Conservation (phyloP, 2,329 filamentous ascomycete genomes). For the Raffaelea albimanens region DNA sequence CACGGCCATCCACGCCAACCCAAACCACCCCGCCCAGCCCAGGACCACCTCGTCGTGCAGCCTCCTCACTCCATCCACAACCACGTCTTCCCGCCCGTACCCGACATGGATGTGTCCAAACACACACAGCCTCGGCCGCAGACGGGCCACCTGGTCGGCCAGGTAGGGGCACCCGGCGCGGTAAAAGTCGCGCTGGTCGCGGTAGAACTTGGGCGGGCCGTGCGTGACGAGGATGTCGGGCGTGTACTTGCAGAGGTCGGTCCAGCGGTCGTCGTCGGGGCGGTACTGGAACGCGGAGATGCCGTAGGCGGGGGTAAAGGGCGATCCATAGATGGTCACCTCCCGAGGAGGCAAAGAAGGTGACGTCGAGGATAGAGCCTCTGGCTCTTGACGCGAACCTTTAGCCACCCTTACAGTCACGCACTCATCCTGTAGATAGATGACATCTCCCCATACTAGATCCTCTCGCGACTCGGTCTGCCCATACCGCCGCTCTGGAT, state of each 20-base stretch:
- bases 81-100: conserved; percentile 15
- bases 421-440: conserved; percentile 13
- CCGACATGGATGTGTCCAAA: conserved; percentile 18
- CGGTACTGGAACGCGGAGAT: conserved; percentile 18
- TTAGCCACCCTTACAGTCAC: conserved; percentile 4
- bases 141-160: conserved; percentile 10
- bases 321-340: conserved; percentile 15
- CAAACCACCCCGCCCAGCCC: conserved; percentile 14
- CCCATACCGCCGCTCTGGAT: conserved; percentile 13
- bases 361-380: no score
- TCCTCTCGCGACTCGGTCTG: conserved; percentile 7
- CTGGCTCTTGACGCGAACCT: not conserved
- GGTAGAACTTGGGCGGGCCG: not conserved
- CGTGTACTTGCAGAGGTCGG: not conserved
- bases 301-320: conserved; percentile 16
- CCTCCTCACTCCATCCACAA: conserved; percentile 11
- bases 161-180: conserved; percentile 16
- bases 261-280: conserved; percentile 11
- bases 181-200: conserved; percentile 16
- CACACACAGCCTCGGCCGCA: conserved; percentile 13
- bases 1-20: conserved; percentile 12
- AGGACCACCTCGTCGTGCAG: conserved; percentile 12
- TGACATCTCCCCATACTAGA: conserved; percentile 15
- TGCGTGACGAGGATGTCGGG: conserved; percentile 10
- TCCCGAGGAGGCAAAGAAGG: not conserved